These are phyloP conservation scores for Debaryomyces sp. DNA, from an alignment of 1,139 yeast genomes.

Conservation along the genomic window DNA sequence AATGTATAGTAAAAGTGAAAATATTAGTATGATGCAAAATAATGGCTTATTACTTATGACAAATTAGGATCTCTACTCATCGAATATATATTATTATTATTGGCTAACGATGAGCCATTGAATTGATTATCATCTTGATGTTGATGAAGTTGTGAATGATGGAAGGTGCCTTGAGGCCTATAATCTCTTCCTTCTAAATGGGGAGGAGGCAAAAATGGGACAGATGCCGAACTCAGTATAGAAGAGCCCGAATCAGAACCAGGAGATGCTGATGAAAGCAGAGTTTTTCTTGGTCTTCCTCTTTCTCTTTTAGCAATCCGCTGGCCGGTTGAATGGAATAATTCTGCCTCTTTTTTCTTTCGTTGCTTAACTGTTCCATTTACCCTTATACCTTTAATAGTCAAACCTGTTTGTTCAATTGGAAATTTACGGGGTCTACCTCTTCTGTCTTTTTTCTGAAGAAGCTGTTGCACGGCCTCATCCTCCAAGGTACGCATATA, in stretches of 20 bases:
- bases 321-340: constrained; percentile 17
- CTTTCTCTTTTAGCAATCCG: constrained; percentile 17
- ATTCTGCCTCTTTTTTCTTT: constrained; percentile 25
- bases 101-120: background rate
- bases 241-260: background rate
- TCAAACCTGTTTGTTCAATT: constrained; percentile 50
- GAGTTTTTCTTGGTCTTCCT: constrained; percentile 20
- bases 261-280: background rate
- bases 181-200: background rate
- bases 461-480: constrained; percentile 40
- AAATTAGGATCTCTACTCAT: background rate
- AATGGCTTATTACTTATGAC: background rate
- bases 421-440: constrained; percentile 59
- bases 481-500: constrained; percentile 36
- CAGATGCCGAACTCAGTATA: background rate
- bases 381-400: constrained; percentile 49
- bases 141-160: background rate
- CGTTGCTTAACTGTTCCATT: constrained; percentile 37
- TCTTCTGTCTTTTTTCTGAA: constrained; percentile 45
- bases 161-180: background rate
- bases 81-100: background rate
- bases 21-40: background rate
- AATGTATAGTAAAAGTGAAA: too few species aligned
- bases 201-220: background rate
- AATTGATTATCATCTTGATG: background rate